Evolutionary conservation across 148 eudicot species (phyloP).

Genomic region (Persicaria maculosa): DNA sequence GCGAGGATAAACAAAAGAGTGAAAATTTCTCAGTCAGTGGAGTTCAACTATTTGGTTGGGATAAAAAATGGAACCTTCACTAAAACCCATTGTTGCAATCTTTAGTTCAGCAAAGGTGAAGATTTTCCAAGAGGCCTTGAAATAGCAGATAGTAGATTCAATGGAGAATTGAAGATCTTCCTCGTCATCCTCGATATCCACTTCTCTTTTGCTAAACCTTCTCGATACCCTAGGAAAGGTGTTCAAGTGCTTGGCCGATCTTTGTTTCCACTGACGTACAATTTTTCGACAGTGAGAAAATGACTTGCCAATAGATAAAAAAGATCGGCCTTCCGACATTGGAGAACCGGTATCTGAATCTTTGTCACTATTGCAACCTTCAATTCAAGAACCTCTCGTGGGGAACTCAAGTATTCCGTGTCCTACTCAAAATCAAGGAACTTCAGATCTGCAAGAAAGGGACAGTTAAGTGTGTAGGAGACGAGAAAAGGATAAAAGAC

Average conservation of each 20-base stretch:
- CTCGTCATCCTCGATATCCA: neutral
- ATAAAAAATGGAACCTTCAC: conserved; percentile 28
- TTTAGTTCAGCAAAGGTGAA: conserved; percentile 43
- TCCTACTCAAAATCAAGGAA: neutral
- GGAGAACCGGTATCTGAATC: neutral
- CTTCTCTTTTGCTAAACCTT: conserved; percentile 6
- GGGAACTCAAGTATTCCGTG: neutral
- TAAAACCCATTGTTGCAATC: conserved; percentile 44
- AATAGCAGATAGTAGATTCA: conserved; percentile 6
- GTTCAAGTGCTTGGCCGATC: conserved; percentile 3
- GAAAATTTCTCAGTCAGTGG: neutral
- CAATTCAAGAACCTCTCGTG: conserved; percentile 1
- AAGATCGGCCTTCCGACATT: neutral
- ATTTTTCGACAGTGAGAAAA: neutral
- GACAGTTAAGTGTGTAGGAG: neutral
- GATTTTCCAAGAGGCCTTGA: conserved; percentile 45
- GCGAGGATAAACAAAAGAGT: conserved; percentile 5
- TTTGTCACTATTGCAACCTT: neutral
- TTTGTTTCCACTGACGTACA: conserved; percentile 2
- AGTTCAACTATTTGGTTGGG: neutral
- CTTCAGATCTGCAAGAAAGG: neutral
- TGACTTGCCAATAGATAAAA: neutral
- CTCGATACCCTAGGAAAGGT: conserved; percentile 6
- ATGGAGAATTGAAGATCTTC: neutral
- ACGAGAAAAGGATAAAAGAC: neutral